Evolutionary conservation across 148 eudicot genomes (phyloP).

Genomic region (Camellia sinensis): DNA sequence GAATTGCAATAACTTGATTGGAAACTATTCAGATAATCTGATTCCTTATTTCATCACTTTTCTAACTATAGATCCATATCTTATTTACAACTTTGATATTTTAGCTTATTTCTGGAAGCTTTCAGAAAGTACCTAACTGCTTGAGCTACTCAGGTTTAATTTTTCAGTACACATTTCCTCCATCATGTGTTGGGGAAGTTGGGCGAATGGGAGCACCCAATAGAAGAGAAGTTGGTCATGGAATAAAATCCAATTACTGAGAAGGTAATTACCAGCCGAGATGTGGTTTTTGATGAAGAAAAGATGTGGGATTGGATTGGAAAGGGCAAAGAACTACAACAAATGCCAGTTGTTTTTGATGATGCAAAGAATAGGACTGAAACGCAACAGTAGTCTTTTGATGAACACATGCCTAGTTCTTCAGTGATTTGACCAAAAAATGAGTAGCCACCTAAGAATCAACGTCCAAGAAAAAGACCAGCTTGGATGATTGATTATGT

Average conservation of each 20-base stretch:
- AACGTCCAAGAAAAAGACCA: too few species aligned
- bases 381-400: too few species aligned
- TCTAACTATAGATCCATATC: not conserved
- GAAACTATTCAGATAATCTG: not conserved
- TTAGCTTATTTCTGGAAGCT: conserved; percentile 9
- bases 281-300: too few species aligned
- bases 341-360: too few species aligned
- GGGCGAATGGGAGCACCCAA: conserved; percentile 98
- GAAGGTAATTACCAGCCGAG: too few species aligned
- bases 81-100: not conserved
- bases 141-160: conserved; percentile 6
- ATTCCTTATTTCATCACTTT: not conserved
- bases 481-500: too few species aligned
- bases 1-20: not conserved
- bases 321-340: too few species aligned
- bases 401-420: too few species aligned
- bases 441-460: too few species aligned
- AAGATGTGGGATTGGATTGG: too few species aligned
- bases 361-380: too few species aligned
- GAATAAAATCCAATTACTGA: conserved; percentile 24
- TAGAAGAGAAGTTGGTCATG: conserved; percentile 98
- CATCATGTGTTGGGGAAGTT: conserved; percentile 96
- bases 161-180: conserved; percentile 91
- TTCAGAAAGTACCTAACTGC: conserved; percentile 4
- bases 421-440: too few species aligned